Conservation (phyloP, 768 basidiomycete species). For the Lentinula detonsa region DNA sequence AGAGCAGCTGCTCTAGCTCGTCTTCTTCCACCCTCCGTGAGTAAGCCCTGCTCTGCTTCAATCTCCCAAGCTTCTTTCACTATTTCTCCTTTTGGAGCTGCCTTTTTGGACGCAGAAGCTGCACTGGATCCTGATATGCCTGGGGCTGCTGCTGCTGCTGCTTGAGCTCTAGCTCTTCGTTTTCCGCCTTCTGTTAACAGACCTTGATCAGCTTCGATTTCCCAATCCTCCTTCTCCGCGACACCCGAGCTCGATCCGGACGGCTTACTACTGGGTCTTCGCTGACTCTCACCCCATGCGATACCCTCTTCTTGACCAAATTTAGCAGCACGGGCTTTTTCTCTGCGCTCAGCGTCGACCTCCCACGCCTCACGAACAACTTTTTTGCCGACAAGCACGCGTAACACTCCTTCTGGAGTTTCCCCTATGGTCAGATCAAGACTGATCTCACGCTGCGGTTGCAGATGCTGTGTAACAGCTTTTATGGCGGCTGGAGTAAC, state of each 20-base stretch:
- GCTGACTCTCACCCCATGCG: conserved; percentile 45
- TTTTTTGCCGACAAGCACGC: conserved; percentile 63
- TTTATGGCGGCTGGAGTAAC: conserved; percentile 42
- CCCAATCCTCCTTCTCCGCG: conserved; percentile 40
- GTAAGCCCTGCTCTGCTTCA: conserved; percentile 67
- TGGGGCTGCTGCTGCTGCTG: conserved; percentile 10
- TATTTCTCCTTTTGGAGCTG: conserved; percentile 22
- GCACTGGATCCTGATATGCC: not conserved
- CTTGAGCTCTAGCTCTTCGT: conserved; percentile 22
- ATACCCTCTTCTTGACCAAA: conserved; percentile 22
- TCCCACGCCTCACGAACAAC: conserved; percentile 77
- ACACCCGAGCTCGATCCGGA: conserved; percentile 7
- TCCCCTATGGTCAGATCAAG: conserved; percentile 52
- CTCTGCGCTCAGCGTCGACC: conserved; percentile 58
- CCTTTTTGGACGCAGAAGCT: conserved; percentile 9
- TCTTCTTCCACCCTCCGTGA: conserved; percentile 69
- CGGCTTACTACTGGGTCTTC: conserved; percentile 18
- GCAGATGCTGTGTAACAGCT: conserved; percentile 28
- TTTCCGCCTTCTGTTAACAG: conserved; percentile 43
- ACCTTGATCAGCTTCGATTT: conserved; percentile 47
- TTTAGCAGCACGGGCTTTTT: conserved; percentile 32
- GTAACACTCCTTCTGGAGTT: conserved; percentile 43
- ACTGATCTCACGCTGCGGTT: conserved; percentile 33
- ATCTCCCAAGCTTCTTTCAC: conserved; percentile 76
- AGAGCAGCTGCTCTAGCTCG: conserved; percentile 42